These are phyloP conservation scores for Neofusicoccum sp. DNA, from an alignment of 2,329 filamentous ascomycete species.

Conservation along the genomic window DNA sequence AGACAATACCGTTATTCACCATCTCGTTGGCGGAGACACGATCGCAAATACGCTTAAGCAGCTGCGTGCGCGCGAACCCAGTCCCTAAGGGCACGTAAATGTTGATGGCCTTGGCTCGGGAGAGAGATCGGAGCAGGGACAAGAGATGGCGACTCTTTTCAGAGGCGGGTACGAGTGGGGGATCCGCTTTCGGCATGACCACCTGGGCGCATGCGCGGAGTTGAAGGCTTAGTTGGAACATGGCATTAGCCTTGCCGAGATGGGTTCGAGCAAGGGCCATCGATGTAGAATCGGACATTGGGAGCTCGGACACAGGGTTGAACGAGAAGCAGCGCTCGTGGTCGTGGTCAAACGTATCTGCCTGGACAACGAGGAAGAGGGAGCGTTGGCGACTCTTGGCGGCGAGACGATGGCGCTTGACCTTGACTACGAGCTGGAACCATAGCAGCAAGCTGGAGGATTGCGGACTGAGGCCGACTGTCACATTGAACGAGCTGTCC, in stretches of 20 bases:
- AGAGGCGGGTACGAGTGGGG: background rate
- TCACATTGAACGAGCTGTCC: background rate
- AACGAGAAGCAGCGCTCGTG: background rate
- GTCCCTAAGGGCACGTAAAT: background rate
- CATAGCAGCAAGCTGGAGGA: background rate
- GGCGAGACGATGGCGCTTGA: background rate
- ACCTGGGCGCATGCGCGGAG: background rate
- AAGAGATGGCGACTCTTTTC: background rate
- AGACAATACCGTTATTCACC: background rate
- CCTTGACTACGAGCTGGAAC: background rate
- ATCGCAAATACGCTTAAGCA: background rate
- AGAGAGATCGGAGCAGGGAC: background rate
- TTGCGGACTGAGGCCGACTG: background rate
- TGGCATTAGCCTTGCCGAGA: background rate
- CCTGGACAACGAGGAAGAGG: background rate
- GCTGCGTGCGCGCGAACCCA: background rate
- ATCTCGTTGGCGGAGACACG: background rate
- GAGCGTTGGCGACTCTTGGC: background rate
- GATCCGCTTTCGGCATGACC: background rate
- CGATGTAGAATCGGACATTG: background rate
- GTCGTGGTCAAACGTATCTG: background rate
- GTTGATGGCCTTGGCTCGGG: background rate
- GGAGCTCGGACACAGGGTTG: background rate
- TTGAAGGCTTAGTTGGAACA: background rate
- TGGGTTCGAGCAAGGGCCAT: background rate